Base-by-base conservation (phyloP, 306 rosid species). In the Acacia confusa region DNA sequence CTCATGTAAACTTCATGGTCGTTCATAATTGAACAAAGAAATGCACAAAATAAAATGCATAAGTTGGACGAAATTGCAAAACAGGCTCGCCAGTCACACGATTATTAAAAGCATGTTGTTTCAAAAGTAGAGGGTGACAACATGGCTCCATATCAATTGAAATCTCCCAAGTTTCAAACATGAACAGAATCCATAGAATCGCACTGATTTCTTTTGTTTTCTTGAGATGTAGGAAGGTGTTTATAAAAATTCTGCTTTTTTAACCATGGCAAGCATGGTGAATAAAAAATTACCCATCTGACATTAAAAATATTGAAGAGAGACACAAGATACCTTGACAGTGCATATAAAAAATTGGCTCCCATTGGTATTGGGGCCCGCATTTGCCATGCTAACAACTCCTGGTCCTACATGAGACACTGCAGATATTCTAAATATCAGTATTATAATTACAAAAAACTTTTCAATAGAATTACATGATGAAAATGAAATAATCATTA, bases 301-400 rank as follows among this genome's bases (percentile, higher is more conserved):
- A 55, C 40, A 55, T 66, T 24, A 63, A 12, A 66, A 85, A 72
- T 19, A 66, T 67, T 28, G 41, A 72, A 10, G 76, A 76, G 48
- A 6, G 44, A 43, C 47, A 80, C 66, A 74, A 78, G 55, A 72
- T 88, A 93, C 98, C 98, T 95, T 93, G 69, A 93, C 93, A 8
- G 98, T 95, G 91, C 98, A 95, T 75, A 93, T 92, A 82, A 95
- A 95, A 85, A 95, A 95, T 82, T 95, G 99, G 82, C 99, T 95
- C 70, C 98, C 99, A 58, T 95, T 95, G 55, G 98, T 93, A 82
- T 95, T 93, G 71, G 99, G 99, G 73, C 99, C 99, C 41, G 99
- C 98, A 87, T 95, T 95, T 74, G 99, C 98, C 99, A 95, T 95
- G 91, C 99, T 95, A 70, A 95, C 84, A 84, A 88, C 84, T 84